Evolutionary conservation across 495 filamentous ascomycete genomes (phyloP).

Genomic region (Lophiostoma macrostomum): DNA sequence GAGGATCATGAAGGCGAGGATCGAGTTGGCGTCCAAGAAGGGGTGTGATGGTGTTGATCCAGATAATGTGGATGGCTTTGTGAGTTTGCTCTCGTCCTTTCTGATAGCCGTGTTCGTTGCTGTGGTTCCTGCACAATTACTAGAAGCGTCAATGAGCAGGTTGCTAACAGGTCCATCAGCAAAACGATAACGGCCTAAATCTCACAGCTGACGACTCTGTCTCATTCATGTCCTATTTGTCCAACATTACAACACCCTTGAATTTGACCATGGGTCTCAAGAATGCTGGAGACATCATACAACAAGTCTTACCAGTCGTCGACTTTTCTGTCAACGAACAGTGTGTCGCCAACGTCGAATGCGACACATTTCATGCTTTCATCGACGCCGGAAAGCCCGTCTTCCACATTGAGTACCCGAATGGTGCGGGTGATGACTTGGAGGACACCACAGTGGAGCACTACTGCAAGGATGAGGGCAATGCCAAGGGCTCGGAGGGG

Average conservation of each 20-base stretch:
- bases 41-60: slow-evolving; percentile 71
- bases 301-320: slow-evolving; percentile 52
- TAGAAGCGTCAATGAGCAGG: not conserved
- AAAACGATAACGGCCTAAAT: slow-evolving; percentile 54
- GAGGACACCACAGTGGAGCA: slow-evolving; percentile 46
- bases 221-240: slow-evolving; percentile 59
- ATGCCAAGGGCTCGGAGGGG: slow-evolving; percentile 39
- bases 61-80: slow-evolving; percentile 69
- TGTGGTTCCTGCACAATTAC: not conserved
- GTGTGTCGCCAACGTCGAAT: slow-evolving; percentile 60
- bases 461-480: slow-evolving; percentile 41
- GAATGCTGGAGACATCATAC: slow-evolving; percentile 61
- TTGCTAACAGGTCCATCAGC: slow-evolving; percentile 8
- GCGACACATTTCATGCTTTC: slow-evolving; percentile 56
- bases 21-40: slow-evolving; percentile 55
- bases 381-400: slow-evolving; percentile 61
- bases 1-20: slow-evolving; percentile 56
- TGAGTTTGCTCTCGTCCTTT: slow-evolving; percentile 12
- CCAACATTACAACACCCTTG: slow-evolving; percentile 47
- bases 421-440: slow-evolving; percentile 33
- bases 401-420: slow-evolving; percentile 68
- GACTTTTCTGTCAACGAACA: slow-evolving; percentile 74
- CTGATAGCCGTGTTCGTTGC: not conserved
- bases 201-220: slow-evolving; percentile 55
- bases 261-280: slow-evolving; percentile 61